Base-by-base conservation (phyloP, 2,329 filamentous ascomycete genomes). In the Sclerotiophoma versabilis region DNA sequence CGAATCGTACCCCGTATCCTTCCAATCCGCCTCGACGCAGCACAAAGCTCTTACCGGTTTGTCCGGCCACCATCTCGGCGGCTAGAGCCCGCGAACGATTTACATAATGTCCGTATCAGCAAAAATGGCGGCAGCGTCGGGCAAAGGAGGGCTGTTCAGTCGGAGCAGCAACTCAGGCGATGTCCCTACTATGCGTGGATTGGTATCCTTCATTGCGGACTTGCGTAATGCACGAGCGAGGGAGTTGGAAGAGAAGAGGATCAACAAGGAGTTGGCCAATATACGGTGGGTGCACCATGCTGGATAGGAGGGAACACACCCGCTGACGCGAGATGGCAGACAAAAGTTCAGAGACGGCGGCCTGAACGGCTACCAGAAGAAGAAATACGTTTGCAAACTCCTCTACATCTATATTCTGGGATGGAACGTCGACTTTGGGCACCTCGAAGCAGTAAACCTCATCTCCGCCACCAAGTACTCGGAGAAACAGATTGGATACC, bases 331-430 rank as follows among this genome's bases (percentile, higher is more conserved):
- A 17, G 58, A 58, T 49, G 64, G 54, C 64, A 87, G 88, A 71
- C 92, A 97, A 80, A 98, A 98, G 79, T 99, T 98, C 82, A 96
- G 96, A 84, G 91, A 95, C 75, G 93, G 92, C 62, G 95, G 84
- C 72, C 81, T 99, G 54, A 96, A 89, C 73, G 96, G 95, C 63
- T 99, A 99, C 74, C 92, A 97, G 82, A 97, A 96, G 83, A 99
- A 99, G 85, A 99, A 99, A 90, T 99, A 99, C 75, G 95, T 99
- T 64, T 99, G 95, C 91, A 99, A 99, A 87, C 86, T 99, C 65
- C 83, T 99, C 58, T 99, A 99, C 77, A 98, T 99, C 70, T 99
- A 99, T 77, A 99, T 99, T 57, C 85, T 99, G 62, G 95, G 95
- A 42, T 99, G 95, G 90, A 93, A 99, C 75, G 93, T 99, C 78